phyloP scores from a whole-genome alignment of 2,329 filamentous ascomycete genomes.

The Ophiostoma sp. region DNA sequence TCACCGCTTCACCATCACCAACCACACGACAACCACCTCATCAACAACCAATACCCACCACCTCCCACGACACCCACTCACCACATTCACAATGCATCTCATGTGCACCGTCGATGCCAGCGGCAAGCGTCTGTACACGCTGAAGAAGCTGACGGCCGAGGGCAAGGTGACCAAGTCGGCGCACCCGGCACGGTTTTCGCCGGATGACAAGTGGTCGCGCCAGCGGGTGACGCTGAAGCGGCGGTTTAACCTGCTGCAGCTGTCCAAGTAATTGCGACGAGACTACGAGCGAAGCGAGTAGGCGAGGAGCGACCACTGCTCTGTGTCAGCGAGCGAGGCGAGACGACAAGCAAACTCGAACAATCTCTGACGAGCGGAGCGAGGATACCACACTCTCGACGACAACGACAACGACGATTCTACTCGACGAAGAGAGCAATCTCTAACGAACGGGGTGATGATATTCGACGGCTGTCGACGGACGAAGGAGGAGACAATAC shows the following conservation, averaged over 20 bases:
- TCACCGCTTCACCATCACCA: background rate
- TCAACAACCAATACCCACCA: background rate
- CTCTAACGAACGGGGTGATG: background rate
- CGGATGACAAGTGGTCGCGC: constrained; percentile 97
- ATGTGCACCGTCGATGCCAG: constrained; percentile 81
- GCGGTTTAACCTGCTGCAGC: constrained; percentile 80
- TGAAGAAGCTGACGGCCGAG: constrained; percentile 77
- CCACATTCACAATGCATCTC: constrained; percentile 52
- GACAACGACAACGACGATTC: background rate
- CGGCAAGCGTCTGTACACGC: constrained; percentile 90
- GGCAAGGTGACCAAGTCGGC: constrained; percentile 92
- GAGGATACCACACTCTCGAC: background rate
- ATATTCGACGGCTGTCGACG: background rate
- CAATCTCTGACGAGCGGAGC: background rate
- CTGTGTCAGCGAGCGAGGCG: background rate
- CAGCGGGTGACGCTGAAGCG: constrained; percentile 95
- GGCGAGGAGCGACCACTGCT: background rate
- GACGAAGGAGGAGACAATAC: background rate
- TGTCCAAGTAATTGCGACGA: constrained; percentile 39
- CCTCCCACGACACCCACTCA: background rate
- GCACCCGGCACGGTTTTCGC: constrained; percentile 93
- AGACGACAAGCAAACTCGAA: background rate
- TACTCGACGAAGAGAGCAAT: background rate
- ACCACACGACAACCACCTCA: background rate
- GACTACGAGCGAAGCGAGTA: background rate